Evolutionary conservation across 495 filamentous ascomycete species (phyloP).

Genomic region (Beverwykella pulmonaria): DNA sequence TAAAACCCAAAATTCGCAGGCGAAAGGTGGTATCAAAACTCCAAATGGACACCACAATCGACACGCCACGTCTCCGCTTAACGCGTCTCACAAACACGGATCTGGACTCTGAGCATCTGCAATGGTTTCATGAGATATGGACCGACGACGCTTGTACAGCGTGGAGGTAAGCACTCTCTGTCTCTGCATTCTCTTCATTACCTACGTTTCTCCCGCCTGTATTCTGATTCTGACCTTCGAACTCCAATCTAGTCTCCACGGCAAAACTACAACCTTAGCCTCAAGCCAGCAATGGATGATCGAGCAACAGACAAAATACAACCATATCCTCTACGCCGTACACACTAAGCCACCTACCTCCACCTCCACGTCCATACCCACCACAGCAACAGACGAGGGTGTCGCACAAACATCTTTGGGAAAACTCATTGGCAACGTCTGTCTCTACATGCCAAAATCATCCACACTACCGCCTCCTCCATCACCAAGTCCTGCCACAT

Average conservation of each 20-base stretch:
- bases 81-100: conserved; percentile 11
- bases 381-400: too few species aligned
- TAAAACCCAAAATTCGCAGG: neutral
- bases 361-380: neutral
- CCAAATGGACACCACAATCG: conserved; percentile 8
- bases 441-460: neutral
- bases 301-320: neutral
- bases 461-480: neutral
- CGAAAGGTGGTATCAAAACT: neutral
- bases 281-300: conserved; percentile 8
- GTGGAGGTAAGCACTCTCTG: conserved; percentile 2
- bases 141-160: neutral
- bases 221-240: too few species aligned
- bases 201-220: neutral
- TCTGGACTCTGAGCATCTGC: conserved; percentile 1
- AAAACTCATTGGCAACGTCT: neutral
- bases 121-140: conserved; percentile 19
- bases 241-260: conserved; percentile 7
- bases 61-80: conserved; percentile 1
- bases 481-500: neutral
- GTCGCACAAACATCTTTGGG: too few species aligned
- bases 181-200: neutral
- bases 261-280: neutral
- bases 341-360: neutral
- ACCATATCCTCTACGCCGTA: conserved; percentile 8